phyloP scores from a whole-genome alignment of 192 early-diverging fungal species.

The Radiomyces spectabilis region DNA sequence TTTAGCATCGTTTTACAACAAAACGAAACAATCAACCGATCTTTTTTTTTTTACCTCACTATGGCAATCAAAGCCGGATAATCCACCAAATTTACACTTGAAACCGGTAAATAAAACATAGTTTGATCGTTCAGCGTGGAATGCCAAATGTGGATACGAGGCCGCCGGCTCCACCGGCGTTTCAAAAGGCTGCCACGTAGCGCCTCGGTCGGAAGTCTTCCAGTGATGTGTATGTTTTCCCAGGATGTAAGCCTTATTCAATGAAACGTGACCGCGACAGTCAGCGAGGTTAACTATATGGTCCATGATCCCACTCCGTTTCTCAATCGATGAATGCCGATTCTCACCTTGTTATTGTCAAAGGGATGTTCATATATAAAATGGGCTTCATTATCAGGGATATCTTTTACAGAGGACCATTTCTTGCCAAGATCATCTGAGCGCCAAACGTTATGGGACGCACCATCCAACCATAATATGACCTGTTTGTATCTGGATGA shows the following conservation, averaged over 20 bases:
- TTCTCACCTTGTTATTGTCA: slow-evolving; percentile 48
- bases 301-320: slow-evolving; percentile 34
- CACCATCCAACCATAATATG: slow-evolving; percentile 47
- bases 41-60: slow-evolving; percentile 36
- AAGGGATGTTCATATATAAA: slow-evolving; percentile 59
- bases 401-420: slow-evolving; percentile 43
- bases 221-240: slow-evolving; percentile 44
- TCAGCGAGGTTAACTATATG: background rate
- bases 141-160: slow-evolving; percentile 31
- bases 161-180: slow-evolving; percentile 33
- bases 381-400: slow-evolving; percentile 33
- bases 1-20: background rate
- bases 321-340: slow-evolving; percentile 23
- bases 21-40: slow-evolving; percentile 1
- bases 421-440: slow-evolving; percentile 61
- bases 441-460: slow-evolving; percentile 41
- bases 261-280: background rate
- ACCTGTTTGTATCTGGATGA: slow-evolving; percentile 5
- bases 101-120: slow-evolving; percentile 61
- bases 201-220: slow-evolving; percentile 51
- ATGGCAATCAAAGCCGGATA: slow-evolving; percentile 43
- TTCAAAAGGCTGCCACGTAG: slow-evolving; percentile 46
- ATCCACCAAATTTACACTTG: slow-evolving; percentile 38
- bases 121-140: slow-evolving; percentile 60
- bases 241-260: slow-evolving; percentile 49